Conservation (phyloP, 257 asterid species). For the Leonotis leonurus region DNA sequence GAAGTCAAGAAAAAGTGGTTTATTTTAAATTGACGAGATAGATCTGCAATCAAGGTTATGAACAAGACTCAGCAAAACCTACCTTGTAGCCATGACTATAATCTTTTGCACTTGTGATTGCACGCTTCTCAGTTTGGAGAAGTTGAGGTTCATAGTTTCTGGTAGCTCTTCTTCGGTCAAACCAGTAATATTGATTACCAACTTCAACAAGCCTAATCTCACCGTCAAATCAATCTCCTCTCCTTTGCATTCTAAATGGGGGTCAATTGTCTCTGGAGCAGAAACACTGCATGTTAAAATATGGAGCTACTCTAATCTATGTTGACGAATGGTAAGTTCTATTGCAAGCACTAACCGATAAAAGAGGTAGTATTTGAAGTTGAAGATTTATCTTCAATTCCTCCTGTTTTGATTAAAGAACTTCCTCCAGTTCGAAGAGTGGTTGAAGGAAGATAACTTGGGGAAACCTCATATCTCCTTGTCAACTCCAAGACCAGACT, state of each 20-base stretch:
- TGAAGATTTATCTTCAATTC: slow-evolving; percentile 27
- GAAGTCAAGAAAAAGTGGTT: not conserved
- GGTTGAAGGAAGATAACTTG: slow-evolving; percentile 53
- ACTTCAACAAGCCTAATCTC: slow-evolving; percentile 77
- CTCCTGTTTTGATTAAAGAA: slow-evolving; percentile 33
- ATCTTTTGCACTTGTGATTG: slow-evolving; percentile 88
- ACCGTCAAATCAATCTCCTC: slow-evolving; percentile 67
- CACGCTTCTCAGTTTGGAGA: slow-evolving; percentile 54
- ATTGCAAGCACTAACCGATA: slow-evolving; percentile 29
- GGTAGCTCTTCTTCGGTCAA: slow-evolving; percentile 68
- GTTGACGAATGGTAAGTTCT: not conserved
- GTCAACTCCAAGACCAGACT: slow-evolving; percentile 30
- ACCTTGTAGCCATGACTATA: slow-evolving; percentile 89
- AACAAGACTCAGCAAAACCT: not conserved
- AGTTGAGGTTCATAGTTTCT: slow-evolving; percentile 84
- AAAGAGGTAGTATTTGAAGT: slow-evolving; percentile 24
- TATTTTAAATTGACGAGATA: too few species aligned
- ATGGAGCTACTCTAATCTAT: not conserved
- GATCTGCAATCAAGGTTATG: not conserved
- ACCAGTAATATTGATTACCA: slow-evolving; percentile 64
- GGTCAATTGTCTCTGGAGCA: slow-evolving; percentile 40
- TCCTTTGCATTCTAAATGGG: slow-evolving; percentile 66
- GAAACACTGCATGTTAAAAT: not conserved
- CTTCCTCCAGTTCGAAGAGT: slow-evolving; percentile 81
- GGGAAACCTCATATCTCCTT: slow-evolving; percentile 24